These are phyloP conservation scores for Thuidium tamariscinum DNA, from an alignment of 225 moss, liverwort and hornwort species.

Conservation along the genomic window DNA sequence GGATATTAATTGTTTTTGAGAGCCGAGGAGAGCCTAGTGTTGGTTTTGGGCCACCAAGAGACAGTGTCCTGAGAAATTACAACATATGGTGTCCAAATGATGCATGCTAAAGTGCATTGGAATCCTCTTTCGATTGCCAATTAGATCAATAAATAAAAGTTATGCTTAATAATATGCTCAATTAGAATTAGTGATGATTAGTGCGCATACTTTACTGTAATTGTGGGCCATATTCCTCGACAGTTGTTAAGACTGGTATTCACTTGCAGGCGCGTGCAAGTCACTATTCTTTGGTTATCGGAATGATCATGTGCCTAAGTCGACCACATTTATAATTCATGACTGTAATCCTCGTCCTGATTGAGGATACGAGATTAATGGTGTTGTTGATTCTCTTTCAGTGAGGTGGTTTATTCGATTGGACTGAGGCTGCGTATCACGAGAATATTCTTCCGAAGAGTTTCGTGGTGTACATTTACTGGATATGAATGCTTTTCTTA, in stretches of 20 bases:
- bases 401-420: neutral
- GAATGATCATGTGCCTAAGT: neutral
- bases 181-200: neutral
- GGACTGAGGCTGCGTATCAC: neutral
- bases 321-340: neutral
- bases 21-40: neutral
- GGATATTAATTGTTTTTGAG: neutral
- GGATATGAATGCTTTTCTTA: neutral
- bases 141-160: neutral
- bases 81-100: neutral
- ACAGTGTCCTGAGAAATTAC: neutral
- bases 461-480: neutral
- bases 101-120: neutral
- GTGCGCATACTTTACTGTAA: neutral
- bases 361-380: neutral
- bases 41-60: neutral
- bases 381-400: neutral
- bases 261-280: neutral
- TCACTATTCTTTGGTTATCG: neutral
- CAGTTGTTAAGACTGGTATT: neutral
- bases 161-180: neutral
- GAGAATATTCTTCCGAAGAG: neutral
- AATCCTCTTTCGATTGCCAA: neutral
- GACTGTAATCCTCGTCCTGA: neutral
- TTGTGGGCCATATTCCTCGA: neutral